Evolutionary conservation across 2,329 filamentous ascomycete genomes (phyloP), one percentile per base, ranked within the genome.

Genomic region (Phaeosphaeria sp.): DNA sequence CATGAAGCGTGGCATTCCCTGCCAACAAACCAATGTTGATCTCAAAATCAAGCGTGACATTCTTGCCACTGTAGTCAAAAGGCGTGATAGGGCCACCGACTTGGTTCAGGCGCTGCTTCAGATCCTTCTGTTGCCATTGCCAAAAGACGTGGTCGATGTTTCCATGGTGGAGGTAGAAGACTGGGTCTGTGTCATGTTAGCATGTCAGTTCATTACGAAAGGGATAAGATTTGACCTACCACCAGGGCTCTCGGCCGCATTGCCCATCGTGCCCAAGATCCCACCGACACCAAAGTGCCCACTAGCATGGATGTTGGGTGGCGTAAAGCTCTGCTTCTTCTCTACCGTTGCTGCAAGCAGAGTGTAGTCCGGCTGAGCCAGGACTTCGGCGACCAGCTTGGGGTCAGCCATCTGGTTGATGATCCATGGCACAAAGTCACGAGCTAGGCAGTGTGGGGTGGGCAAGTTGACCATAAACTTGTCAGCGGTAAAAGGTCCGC

Each of bases 111-210:
- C 77, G 68, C 1, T 60, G 64, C 1, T 57, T 54, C 2, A 75
- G 68, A 40, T 77, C 67, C 45, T 69, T 63, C n/a, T 67, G 62
- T 48, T 72, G 69, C 69, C 69, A 69, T 45, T n/a, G 11, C 67
- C 72, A 79, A 42, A 72, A 73, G 17, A 78, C 63, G 6, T 65
- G 71, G 56, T 79, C 77, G 2, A 80, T 58, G 50, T 76, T 75
- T 3, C 67, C 66, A 53, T 79, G 74, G 57, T 80, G 77, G 24
- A 79, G 63, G 45, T 70, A 80, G 63, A 76, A 81, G 5, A 74
- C 53, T 24, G 74, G 79, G 15, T 65, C 46, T 49, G 22, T 20
- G n/a, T 5, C 9, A 1, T 33, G 46, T 49, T n/a, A 49, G 27
- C 25, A 9, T 13, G 27, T 33, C 8, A 6, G 22, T 47, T 13